Base-by-base conservation (phyloP, 148 eudicot genomes). In the Dianthus caryophyllus region DNA sequence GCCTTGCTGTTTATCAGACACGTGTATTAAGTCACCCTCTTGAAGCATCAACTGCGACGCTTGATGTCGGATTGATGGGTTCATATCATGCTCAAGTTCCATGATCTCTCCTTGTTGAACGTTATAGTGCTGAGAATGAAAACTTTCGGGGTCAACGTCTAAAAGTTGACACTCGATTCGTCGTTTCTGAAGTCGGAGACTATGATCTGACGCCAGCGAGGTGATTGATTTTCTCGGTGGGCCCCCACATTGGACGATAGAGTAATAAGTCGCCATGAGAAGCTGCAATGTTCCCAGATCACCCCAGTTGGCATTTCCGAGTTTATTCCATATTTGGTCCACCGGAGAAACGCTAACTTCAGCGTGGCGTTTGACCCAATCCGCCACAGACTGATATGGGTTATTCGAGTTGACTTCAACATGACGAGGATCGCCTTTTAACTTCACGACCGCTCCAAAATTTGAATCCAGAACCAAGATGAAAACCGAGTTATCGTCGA, bases 231-330 rank as follows among this genome's bases (percentile, higher is more conserved):
- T 87, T 53, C 86, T 83, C 27, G 96, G 87, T 10, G 82, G 83
- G 18, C 96, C 96, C 56, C 49, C 70, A 70, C 73, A 81, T 52
- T 86, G 96, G 18, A 72, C 81, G 22, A 89, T 79, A 18, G 96
- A 89, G 75, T 84, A 47, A 73, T 74, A 84, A 10, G 87, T 89
- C 17, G 88, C 89, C 70, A 84, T 33, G 64, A 89, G 78, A 69
- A 85, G 73, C 53, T 89, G 96, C 48, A 89, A 52, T 18, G 84
- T 80, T 56, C 88, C 96, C 9, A 84, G 67, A 73, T 89, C 96
- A 6, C 89, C 83, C 96, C 96, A 89, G 46, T 87, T 89, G 26
- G 84, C 80, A 66, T 89, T 89, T 65, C 96, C 96, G 26, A 89
- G 78, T 70, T 84, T 87, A 83, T 87, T 89, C 96, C 96, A 89